A percentile compares a stretch with the other conserved stretches of the same genome.
Evolutionary conservation across 805 yeast species (phyloP).

Genomic region (Kazachstania viticola): DNA sequence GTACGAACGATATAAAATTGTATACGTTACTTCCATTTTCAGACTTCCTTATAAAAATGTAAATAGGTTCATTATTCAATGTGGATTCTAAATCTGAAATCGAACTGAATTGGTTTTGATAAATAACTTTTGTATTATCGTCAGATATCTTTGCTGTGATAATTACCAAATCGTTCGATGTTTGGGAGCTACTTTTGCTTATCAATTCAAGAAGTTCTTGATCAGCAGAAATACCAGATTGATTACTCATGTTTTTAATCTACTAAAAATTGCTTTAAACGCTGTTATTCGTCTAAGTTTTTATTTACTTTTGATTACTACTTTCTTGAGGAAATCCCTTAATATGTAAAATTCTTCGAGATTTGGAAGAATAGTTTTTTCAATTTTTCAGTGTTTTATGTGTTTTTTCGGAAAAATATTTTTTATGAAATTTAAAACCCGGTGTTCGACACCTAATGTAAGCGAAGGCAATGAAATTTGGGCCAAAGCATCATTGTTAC

Average conservation of each 20-base stretch:
- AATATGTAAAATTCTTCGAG: too few relatives aligned
- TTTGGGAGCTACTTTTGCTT: conserved; percentile 2
- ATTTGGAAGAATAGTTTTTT: too few relatives aligned
- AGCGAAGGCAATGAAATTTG: too few relatives aligned
- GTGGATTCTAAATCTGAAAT: conserved; percentile 31
- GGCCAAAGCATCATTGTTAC: too few relatives aligned
- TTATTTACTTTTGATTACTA: neutral
- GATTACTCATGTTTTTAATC: conserved; percentile 69
- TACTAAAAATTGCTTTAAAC: neutral
- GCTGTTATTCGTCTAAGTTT: neutral
- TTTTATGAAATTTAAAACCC: too few relatives aligned
- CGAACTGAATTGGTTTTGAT: conserved; percentile 13
- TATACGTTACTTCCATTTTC: conserved; percentile 11
- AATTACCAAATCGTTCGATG: conserved; percentile 4
- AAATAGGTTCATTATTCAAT: conserved; percentile 35
- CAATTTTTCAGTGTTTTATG: too few relatives aligned
- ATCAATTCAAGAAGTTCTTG: conserved; percentile 16
- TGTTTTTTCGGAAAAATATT: too few relatives aligned
- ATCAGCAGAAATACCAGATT: conserved; percentile 44
- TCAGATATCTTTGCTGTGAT: conserved; percentile 17
- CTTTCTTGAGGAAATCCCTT: too few relatives aligned
- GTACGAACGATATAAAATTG: conserved; percentile 72
- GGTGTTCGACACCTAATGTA: too few relatives aligned
- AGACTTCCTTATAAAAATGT: conserved; percentile 36
- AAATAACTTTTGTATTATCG: conserved; percentile 15